Evolutionary conservation across 2,329 filamentous ascomycete species (phyloP).

Genomic region (Xylaria polymorpha): DNA sequence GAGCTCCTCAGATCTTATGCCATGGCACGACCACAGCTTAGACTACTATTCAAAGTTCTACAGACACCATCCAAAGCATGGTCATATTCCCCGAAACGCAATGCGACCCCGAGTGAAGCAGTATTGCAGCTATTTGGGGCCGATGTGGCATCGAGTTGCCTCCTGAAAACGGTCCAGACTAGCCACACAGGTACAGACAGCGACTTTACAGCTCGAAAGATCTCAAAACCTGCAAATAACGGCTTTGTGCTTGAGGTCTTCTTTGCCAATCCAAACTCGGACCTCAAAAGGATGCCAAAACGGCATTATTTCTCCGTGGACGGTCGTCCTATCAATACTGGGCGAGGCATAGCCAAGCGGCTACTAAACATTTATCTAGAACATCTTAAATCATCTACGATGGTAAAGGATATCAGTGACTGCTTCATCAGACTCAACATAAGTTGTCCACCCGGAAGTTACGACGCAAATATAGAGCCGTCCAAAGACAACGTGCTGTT

Average conservation of each 20-base stretch:
- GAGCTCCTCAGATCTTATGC: constrained; percentile 72
- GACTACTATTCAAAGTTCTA: constrained; percentile 69
- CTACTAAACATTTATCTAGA: constrained; percentile 65
- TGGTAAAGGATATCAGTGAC: constrained; percentile 52
- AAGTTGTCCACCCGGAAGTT: constrained; percentile 68
- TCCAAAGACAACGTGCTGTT: constrained; percentile 80
- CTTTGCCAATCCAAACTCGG: constrained; percentile 64
- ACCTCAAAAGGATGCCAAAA: constrained; percentile 58
- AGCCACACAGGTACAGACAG: constrained; percentile 20
- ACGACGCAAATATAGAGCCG: constrained; percentile 78
- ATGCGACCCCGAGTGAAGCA: constrained; percentile 65
- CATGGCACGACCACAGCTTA: constrained; percentile 72
- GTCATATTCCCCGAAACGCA: constrained; percentile 69
- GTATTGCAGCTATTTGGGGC: constrained; percentile 71
- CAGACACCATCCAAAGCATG: constrained; percentile 66
- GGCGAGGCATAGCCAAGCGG: constrained; percentile 69
- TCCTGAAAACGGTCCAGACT: constrained; percentile 50
- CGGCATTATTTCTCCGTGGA: constrained; percentile 75
- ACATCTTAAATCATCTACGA: constrained; percentile 52
- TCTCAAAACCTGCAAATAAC: neutral
- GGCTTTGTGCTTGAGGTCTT: constrained; percentile 66
- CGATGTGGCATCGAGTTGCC: constrained; percentile 66
- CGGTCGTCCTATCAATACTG: constrained; percentile 69
- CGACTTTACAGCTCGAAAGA: constrained; percentile 24
- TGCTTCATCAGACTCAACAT: constrained; percentile 75